Percentiles rank a stretch among this genome's conserved stretches.
Evolutionary conservation across 768 basidiomycete species (phyloP).

Genomic region (Trametes gibbosa): DNA sequence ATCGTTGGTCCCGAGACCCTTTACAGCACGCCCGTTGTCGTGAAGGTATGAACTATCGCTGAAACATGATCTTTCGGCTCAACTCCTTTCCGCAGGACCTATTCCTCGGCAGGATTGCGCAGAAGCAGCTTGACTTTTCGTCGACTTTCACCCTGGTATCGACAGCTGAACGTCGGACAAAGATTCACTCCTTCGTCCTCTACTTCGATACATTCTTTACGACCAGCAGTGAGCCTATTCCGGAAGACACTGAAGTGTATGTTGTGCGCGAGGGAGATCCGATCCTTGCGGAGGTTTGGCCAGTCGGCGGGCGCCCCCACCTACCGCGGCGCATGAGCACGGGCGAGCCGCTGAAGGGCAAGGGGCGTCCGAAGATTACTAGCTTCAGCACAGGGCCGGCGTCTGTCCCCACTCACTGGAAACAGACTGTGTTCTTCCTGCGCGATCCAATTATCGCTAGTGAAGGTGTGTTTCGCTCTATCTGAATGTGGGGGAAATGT

Average conservation of each 20-base stretch:
- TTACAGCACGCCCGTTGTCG: slow-evolving; percentile 55
- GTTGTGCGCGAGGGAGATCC: slow-evolving; percentile 58
- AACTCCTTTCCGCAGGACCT: slow-evolving; percentile 61
- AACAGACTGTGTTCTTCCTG: slow-evolving; percentile 89
- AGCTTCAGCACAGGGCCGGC: slow-evolving; percentile 91
- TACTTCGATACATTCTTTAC: slow-evolving; percentile 97
- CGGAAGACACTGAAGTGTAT: slow-evolving; percentile 51
- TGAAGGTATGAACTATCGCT: slow-evolving; percentile 52
- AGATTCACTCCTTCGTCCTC: slow-evolving; percentile 77
- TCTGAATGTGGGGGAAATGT: neutral
- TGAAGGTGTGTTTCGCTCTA: slow-evolving; percentile 51
- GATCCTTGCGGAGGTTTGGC: slow-evolving; percentile 76
- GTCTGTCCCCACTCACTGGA: slow-evolving; percentile 93
- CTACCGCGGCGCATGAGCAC: slow-evolving; percentile 58
- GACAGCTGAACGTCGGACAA: slow-evolving; percentile 55
- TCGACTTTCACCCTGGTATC: slow-evolving; percentile 76
- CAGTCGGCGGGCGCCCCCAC: slow-evolving; percentile 63
- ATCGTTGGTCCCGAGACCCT: slow-evolving; percentile 65
- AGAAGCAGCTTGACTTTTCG: slow-evolving; percentile 76
- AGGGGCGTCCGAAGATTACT: slow-evolving; percentile 45
- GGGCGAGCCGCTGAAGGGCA: slow-evolving; percentile 41
- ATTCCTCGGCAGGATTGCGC: slow-evolving; percentile 57
- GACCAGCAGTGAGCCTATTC: slow-evolving; percentile 48
- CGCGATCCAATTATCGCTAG: slow-evolving; percentile 72
- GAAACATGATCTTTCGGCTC: neutral